Percentiles rank a stretch among this genome's conserved stretches.
Conservation (phyloP, 495 filamentous ascomycete genomes). For the Trypethelium eluteriae region DNA sequence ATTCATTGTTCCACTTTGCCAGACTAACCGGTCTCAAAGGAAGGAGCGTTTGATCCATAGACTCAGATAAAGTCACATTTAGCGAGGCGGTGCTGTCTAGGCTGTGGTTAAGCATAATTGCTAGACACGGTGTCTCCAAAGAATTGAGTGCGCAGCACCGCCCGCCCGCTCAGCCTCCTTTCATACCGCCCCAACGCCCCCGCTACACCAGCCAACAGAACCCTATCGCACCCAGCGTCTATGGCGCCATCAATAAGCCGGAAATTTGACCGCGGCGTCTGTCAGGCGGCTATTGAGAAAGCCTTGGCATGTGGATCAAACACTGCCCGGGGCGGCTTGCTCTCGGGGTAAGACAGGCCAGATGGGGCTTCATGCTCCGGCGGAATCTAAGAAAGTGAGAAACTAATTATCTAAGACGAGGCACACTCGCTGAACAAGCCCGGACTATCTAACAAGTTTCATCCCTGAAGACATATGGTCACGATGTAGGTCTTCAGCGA, state of each 20-base stretch:
- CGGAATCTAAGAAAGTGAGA: background rate
- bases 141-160: no score
- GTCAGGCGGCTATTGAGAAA: background rate
- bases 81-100: no score
- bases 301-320: background rate
- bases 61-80: background rate
- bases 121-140: no score
- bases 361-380: background rate
- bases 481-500: slow-evolving; percentile 1
- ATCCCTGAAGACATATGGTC: slow-evolving; percentile 8
- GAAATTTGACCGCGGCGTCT: background rate
- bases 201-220: background rate
- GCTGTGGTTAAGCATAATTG: no score
- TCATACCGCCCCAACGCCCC: no score
- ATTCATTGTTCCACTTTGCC: no score
- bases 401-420: background rate
- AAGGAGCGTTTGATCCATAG: background rate
- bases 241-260: background rate
- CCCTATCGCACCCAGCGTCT: background rate
- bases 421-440: background rate
- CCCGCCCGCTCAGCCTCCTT: no score
- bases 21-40: no score
- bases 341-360: background rate
- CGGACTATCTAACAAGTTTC: slow-evolving; percentile 2
- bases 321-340: slow-evolving; percentile 1